These are phyloP conservation scores for Trichoderma aggressivum DNA, from an alignment of 2,329 filamentous ascomycete genomes.

Conservation along the genomic window DNA sequence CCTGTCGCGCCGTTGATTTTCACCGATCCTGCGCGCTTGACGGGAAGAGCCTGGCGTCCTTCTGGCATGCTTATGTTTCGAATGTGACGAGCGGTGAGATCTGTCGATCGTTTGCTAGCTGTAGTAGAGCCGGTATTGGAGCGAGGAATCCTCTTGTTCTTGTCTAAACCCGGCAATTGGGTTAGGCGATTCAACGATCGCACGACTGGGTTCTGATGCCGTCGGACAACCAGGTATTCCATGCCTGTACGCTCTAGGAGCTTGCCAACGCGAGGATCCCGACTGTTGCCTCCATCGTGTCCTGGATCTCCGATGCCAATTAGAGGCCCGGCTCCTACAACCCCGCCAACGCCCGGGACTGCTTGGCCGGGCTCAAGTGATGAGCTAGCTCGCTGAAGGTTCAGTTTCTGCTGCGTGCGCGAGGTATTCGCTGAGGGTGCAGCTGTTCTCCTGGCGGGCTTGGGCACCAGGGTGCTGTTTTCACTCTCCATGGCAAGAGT, in stretches of 20 bases:
- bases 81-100: constrained; percentile 33
- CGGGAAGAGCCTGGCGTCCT: constrained; percentile 29
- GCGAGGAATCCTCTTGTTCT: constrained; percentile 47
- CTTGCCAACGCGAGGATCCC: constrained; percentile 61
- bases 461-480: constrained; percentile 47
- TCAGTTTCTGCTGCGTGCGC: constrained; percentile 71
- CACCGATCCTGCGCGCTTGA: constrained; percentile 36
- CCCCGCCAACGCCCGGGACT: constrained; percentile 34
- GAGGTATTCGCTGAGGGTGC: constrained; percentile 53
- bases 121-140: constrained; percentile 35
- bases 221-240: constrained; percentile 70
- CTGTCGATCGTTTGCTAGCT: constrained; percentile 36
- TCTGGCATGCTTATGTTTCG: constrained; percentile 41
- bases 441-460: constrained; percentile 39
- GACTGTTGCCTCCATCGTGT: constrained; percentile 49
- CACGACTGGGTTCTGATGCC: constrained; percentile 68
- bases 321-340: constrained; percentile 44
- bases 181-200: constrained; percentile 52
- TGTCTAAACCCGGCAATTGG: constrained; percentile 50
- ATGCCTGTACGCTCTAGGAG: constrained; percentile 67
- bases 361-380: constrained; percentile 62
- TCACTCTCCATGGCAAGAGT: constrained; percentile 32
- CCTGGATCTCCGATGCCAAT: constrained; percentile 52
- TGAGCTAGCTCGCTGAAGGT: constrained; percentile 70
- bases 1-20: constrained; percentile 38